Evolutionary conservation across 192 early-diverging fungal genomes (phyloP), one percentile per base, ranked within the genome.

Genomic region (Backusella luteola): DNA sequence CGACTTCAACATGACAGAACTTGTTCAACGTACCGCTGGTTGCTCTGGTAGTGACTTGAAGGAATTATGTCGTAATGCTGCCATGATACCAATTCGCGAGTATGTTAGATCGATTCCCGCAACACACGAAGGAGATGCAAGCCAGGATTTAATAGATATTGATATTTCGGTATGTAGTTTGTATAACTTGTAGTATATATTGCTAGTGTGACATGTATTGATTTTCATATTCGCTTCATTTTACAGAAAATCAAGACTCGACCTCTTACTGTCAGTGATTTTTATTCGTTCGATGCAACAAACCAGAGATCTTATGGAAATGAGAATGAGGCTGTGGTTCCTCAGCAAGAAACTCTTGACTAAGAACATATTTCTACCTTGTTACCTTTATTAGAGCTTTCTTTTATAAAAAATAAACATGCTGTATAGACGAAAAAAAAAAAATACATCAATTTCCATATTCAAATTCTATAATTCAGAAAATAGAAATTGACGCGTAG

Each of bases 41-140:
- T 94, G 90, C 78, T 96, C 95, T 21, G 96, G 96, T 67, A 95
- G 94, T 76, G 98, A 99, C 75, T 84, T 99, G 80, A 99, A 99
- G 88, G 98, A 99, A 77, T 86, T 97, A 67, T 99, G 98, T 78
- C 91, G 98, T 39, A 93, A 94, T 74, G 97, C 98, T 0, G 96
- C 94, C 6, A 98, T 99, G 96, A 87, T 95, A 73, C 98, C 98
- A 0, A 88, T 99, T 9, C 88, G 96, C 72, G 94, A 96, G 85
- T 93, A 92, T 78, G 88, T 94, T 17, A 89, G 93, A 41, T 77
- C 75, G 14, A 80, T 80, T 67, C 80, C 81, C 26, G 70, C 26
- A 32, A 59, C 34, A 32, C 59, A 69, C 32, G 53, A 66, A 9
- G 79, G 71, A 14, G 74, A 78, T 36, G 73, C 79, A 5, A 78